These are phyloP conservation scores for Albizia julibrissin DNA, from an alignment of 306 rosid species.

Conservation along the genomic window DNA sequence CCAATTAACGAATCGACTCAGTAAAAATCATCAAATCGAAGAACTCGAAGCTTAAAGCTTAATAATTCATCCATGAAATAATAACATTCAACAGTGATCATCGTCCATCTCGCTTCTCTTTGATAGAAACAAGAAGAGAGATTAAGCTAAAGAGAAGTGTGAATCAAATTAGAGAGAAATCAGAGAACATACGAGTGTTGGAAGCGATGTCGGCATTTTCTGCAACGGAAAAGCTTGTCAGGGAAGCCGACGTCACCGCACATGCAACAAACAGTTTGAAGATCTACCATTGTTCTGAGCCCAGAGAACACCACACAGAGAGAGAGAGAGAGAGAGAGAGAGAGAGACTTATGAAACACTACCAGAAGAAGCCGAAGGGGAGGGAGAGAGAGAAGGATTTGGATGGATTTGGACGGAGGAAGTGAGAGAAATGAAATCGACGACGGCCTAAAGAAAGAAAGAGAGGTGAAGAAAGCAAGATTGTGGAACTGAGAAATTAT, in stretches of 20 bases:
- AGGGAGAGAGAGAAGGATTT: background rate
- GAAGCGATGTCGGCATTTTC: slow-evolving; percentile 77
- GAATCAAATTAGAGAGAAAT: background rate
- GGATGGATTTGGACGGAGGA: background rate
- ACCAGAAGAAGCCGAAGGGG: background rate
- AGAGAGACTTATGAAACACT: background rate
- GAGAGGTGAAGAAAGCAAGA: background rate
- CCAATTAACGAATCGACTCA: background rate
- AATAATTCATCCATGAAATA: slow-evolving; percentile 13
- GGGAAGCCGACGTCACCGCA: slow-evolving; percentile 95
- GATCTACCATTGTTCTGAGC: slow-evolving; percentile 63
- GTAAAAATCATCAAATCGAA: background rate
- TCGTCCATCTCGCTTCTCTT: background rate
- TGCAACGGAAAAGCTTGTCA: slow-evolving; percentile 95
- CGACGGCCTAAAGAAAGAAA: background rate
- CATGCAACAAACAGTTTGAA: slow-evolving; percentile 86
- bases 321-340: background rate
- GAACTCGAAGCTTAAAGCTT: background rate
- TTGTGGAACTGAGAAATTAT: background rate
- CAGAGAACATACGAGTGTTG: slow-evolving; percentile 78
- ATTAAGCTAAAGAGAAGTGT: background rate
- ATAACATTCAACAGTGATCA: background rate
- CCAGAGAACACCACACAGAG: background rate
- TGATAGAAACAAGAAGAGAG: background rate
- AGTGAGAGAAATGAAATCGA: background rate